phyloP scores from a whole-genome alignment of 169 alveolate species.

The Cyclospora cayetanensis region DNA sequence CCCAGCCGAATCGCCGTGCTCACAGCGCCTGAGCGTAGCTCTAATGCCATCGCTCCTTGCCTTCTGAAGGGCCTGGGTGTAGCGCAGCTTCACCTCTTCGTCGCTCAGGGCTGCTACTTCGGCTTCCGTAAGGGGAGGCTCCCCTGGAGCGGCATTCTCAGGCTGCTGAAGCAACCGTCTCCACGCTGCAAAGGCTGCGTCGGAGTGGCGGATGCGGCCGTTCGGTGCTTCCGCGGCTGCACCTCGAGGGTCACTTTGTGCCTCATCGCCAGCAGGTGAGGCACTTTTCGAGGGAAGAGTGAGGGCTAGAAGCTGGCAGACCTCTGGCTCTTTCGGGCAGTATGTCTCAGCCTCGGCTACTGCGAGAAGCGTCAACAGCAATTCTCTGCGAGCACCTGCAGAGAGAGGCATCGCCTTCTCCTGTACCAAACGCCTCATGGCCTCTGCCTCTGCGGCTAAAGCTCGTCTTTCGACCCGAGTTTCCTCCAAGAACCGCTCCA shows the following conservation, averaged over 20 bases:
- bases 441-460: conserved; percentile 33
- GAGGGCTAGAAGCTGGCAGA: conserved; percentile 30
- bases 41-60: conserved; percentile 31
- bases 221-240: neutral
- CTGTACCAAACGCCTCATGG: conserved; percentile 12
- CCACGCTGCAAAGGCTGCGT: neutral
- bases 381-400: neutral
- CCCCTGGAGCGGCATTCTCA: conserved; percentile 46
- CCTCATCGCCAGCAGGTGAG: too few species aligned
- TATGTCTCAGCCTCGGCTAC: conserved; percentile 47
- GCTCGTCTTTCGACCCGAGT: conserved; percentile 2
- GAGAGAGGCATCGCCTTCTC: conserved; percentile 11
- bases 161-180: conserved; percentile 62
- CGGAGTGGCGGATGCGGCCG: neutral
- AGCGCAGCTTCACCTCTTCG: conserved; percentile 40
- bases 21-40: conserved; percentile 26
- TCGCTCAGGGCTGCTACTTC: conserved; percentile 41
- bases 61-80: neutral
- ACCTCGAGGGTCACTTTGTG: too few species aligned
- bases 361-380: conserved; percentile 59
- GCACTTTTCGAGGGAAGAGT: neutral
- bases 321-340: conserved; percentile 26
- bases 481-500: neutral
- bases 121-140: neutral
- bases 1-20: neutral